Percentiles rank a stretch among this genome's conserved stretches.
phyloP scores from a whole-genome alignment of 495 filamentous ascomycete species.

The Paragyromitra xinjiangensis region DNA sequence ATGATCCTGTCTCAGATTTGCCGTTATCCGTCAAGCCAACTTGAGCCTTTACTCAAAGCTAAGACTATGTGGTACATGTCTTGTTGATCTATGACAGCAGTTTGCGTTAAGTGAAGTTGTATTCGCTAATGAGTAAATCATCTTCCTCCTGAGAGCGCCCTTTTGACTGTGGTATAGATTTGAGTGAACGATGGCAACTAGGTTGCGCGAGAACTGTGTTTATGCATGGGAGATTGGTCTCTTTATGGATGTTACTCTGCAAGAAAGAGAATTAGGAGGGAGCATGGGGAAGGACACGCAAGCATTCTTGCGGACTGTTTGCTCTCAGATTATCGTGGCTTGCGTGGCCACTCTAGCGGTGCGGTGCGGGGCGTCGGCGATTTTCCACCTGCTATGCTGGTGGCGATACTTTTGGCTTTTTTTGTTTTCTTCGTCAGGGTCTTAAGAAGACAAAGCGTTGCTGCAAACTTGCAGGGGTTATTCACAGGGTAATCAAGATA shows the following conservation, averaged over 20 bases:
- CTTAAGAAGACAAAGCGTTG: background rate
- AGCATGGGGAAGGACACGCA: background rate
- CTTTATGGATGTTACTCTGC: background rate
- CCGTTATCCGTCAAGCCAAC: constrained; percentile 29
- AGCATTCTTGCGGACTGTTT: background rate
- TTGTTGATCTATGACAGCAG: constrained; percentile 15
- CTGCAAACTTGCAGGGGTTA: background rate
- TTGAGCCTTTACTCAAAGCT: background rate
- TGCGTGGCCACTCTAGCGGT: too few species aligned
- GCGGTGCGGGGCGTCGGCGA: too few species aligned
- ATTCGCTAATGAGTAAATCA: background rate
- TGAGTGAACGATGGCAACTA: background rate
- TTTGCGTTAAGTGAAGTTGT: constrained; percentile 5
- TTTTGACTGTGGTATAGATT: background rate
- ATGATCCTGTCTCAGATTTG: constrained; percentile 15
- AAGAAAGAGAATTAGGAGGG: background rate
- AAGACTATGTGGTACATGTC: constrained; percentile 7
- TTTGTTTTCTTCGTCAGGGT: background rate
- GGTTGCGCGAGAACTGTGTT: background rate
- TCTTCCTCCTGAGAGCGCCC: background rate
- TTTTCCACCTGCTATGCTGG: background rate
- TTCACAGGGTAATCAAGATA: background rate
- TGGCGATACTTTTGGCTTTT: background rate
- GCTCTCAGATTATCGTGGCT: background rate
- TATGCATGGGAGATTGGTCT: background rate